Evolutionary conservation across 345 rosid species (phyloP).

Genomic region (Salix exigua): DNA sequence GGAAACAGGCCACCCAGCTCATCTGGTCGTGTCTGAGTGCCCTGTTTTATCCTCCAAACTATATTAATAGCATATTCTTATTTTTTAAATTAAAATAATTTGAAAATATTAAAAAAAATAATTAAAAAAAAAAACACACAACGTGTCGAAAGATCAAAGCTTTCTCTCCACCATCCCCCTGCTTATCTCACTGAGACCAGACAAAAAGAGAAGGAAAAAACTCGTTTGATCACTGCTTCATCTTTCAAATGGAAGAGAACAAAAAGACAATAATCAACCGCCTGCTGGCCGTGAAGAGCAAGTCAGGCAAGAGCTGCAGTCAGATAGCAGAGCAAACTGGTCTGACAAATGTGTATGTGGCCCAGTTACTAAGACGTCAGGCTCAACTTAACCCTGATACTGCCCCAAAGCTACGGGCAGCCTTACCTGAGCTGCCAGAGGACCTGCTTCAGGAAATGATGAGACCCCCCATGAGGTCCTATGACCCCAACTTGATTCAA

Average conservation of each 20-base stretch:
- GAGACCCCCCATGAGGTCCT: slow-evolving; percentile 75
- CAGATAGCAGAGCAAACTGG: slow-evolving; percentile 67
- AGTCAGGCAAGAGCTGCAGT: slow-evolving; percentile 59
- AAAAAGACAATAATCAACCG: slow-evolving; percentile 34
- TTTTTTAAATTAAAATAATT: too few relatives aligned
- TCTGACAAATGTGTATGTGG: slow-evolving; percentile 81
- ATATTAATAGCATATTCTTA: too few relatives aligned
- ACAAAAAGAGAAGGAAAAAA: too few relatives aligned
- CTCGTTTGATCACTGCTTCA: background rate
- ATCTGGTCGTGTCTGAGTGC: too few relatives aligned
- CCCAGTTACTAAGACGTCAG: slow-evolving; percentile 79
- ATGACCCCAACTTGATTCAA: slow-evolving; percentile 66
- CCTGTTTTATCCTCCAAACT: too few relatives aligned
- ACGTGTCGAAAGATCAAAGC: too few relatives aligned
- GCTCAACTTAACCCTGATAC: slow-evolving; percentile 85
- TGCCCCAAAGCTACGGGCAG: slow-evolving; percentile 53
- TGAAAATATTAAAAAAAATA: too few relatives aligned
- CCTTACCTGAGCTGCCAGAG: slow-evolving; percentile 56
- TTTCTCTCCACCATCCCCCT: too few relatives aligned
- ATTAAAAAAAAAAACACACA: too few relatives aligned
- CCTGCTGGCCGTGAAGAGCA: slow-evolving; percentile 48
- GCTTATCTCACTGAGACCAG: too few relatives aligned
- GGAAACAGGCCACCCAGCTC: too few relatives aligned
- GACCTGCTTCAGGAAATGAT: slow-evolving; percentile 64
- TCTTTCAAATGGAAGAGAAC: background rate